Base-by-base conservation (phyloP, 176 grass and related monocot species). In the Carex parvula region DNA sequence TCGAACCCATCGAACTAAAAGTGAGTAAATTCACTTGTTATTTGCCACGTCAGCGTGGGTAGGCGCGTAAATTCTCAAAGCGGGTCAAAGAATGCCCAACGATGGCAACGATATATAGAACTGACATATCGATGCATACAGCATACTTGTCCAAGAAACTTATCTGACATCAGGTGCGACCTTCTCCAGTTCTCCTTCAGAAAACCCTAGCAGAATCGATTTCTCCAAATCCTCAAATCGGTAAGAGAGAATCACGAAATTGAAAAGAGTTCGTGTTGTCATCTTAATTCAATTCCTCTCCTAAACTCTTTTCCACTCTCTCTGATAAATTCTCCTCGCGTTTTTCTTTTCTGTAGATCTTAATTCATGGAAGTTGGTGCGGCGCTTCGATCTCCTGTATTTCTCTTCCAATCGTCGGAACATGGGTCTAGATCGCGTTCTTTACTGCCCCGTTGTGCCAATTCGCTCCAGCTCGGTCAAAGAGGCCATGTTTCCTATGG, bases 301-400 rank as follows among this genome's bases (percentile, higher is more conserved):
- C 60, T 24, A 2, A 71, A 13, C 5, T 46, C 2, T 5, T 46
- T 71, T 48, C 12, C 8, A 13, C 18, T 20, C 68, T 22, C 8
- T 72, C 18, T 72, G 9, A 72, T 72, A 21, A 21, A 7, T 53
- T 26, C 7, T 3, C 9, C 11, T 46, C 15, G 57, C 26, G 1
- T 61, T 15, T 82, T 8, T 11, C 2, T n/a, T 20, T 66, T 26
- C 26, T 64, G 20, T 30, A 75, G 71, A 79, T 83, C 54, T 68
- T 14, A 53, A 79, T 79, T 66, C 33, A 90, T 90, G 91, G 93
- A 90, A 73, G 77, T 89, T 10, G 87, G 83, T 13, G 84, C 81
- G 85, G 84, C 84, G 65, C 85, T 99, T 85, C 64, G 88, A 80
- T 95, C 88, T 79, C 91, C 91, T 16, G 41, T 88, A 33, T 88